phyloP scores from a whole-genome alignment of 1,284 basidiomycete genomes.

The Wallemia mellicola region DNA sequence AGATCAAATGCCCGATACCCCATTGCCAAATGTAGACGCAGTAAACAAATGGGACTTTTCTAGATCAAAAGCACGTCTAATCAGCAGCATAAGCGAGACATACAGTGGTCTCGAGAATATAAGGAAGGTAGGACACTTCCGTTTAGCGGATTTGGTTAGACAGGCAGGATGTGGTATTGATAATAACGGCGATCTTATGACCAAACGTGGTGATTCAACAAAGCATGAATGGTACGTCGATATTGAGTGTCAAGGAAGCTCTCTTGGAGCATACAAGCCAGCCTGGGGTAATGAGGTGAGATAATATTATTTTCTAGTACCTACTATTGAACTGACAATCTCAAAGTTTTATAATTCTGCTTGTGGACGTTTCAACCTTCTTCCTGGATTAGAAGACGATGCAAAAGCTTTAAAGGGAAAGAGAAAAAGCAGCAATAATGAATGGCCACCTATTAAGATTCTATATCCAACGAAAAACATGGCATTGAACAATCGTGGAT shows the following conservation, averaged over 20 bases:
- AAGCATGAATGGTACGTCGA: constrained; percentile 1
- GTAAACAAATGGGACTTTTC: background rate
- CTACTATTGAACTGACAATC: no score
- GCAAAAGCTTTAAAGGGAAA: background rate
- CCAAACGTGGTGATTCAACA: background rate
- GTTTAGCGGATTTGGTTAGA: background rate
- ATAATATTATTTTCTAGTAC: background rate
- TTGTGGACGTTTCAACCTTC: background rate
- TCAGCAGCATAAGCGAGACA: background rate
- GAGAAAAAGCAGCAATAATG: background rate
- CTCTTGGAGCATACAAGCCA: background rate
- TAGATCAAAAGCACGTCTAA: background rate
- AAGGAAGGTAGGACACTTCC: background rate
- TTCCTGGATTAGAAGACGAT: background rate
- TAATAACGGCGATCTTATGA: background rate
- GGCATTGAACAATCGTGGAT: background rate
- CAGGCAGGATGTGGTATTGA: background rate
- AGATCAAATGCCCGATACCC: background rate
- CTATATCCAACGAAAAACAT: background rate
- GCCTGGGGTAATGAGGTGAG: background rate
- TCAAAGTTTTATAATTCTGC: background rate
- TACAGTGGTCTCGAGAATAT: background rate
- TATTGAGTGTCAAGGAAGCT: background rate
- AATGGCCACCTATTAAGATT: background rate
- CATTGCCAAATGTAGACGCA: background rate